Evolutionary conservation across 2,329 filamentous ascomycete genomes (phyloP).

Genomic region (Scleromitrula shiraiana): DNA sequence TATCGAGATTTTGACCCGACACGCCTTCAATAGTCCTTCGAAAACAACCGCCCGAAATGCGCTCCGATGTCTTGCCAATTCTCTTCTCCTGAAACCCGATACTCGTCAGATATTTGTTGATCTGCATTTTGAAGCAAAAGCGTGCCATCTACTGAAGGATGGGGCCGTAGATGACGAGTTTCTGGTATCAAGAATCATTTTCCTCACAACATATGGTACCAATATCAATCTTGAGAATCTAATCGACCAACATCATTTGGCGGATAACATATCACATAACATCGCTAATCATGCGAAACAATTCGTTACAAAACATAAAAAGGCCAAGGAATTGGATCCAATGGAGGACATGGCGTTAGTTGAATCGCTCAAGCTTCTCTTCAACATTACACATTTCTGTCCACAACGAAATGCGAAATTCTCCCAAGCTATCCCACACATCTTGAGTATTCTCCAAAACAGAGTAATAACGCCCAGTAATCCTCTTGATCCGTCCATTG

Average conservation of each 20-base stretch:
- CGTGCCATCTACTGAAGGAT: constrained; percentile 63
- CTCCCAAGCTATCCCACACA: constrained; percentile 56
- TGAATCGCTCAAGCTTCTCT: constrained; percentile 81
- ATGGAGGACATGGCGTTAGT: constrained; percentile 74
- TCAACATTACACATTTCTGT: constrained; percentile 76
- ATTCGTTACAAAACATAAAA: constrained; percentile 33
- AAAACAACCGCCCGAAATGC: constrained; percentile 63
- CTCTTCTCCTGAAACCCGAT: constrained; percentile 60
- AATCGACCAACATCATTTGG: constrained; percentile 58
- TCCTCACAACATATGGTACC: constrained; percentile 71
- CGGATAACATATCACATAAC: constrained; percentile 60
- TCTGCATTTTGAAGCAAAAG: constrained; percentile 56
- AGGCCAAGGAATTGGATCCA: constrained; percentile 34
- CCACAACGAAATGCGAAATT: constrained; percentile 55
- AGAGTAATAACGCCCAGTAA: constrained; percentile 48
- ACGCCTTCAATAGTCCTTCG: constrained; percentile 63
- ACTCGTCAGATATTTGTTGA: constrained; percentile 68
- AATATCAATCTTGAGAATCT: constrained; percentile 58
- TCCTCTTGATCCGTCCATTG: constrained; percentile 66
- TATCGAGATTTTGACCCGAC: constrained; percentile 60
- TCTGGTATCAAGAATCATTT: constrained; percentile 68
- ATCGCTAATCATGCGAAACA: constrained; percentile 60
- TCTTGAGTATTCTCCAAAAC: constrained; percentile 62
- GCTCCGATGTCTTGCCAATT: constrained; percentile 77
- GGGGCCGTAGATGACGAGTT: constrained; percentile 81